Percentiles rank a stretch among this genome's conserved stretches.
These are phyloP conservation scores for Lodderomyces elongisporus DNA, from an alignment of 1,139 yeast genomes.

Conservation along the genomic window DNA sequence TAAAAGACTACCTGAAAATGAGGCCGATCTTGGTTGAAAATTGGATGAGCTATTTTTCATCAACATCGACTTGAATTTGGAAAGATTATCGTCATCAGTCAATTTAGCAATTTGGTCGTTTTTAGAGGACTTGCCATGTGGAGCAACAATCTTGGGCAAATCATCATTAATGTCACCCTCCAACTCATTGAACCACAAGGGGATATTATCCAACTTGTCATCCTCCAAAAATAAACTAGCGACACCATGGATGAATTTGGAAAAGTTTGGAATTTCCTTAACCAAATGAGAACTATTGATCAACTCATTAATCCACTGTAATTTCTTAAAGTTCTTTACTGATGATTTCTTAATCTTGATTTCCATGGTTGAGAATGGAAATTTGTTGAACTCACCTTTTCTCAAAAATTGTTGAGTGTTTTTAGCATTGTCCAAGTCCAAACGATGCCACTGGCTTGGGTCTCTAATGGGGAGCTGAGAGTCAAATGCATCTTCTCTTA, in stretches of 20 bases:
- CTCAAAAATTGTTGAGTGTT: slow-evolving; percentile 72
- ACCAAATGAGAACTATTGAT: slow-evolving; percentile 71
- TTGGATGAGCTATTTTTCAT: slow-evolving; percentile 26
- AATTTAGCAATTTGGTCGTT: slow-evolving; percentile 10
- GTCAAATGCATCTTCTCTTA: slow-evolving; percentile 89
- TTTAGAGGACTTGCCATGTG: not conserved
- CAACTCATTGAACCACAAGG: slow-evolving; percentile 91
- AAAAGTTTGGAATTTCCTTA: slow-evolving; percentile 85
- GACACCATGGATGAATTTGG: slow-evolving; percentile 87
- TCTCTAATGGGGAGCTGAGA: slow-evolving; percentile 82
- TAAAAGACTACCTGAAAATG: slow-evolving; percentile 38
- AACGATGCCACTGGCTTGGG: slow-evolving; percentile 86
- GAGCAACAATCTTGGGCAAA: slow-evolving; percentile 21
- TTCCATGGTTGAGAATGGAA: slow-evolving; percentile 91
- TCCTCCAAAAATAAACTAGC: slow-evolving; percentile 85
- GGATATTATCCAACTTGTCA: slow-evolving; percentile 82
- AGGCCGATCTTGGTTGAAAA: slow-evolving; percentile 36
- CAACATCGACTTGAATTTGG: slow-evolving; percentile 41
- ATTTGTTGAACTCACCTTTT: slow-evolving; percentile 79
- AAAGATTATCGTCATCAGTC: slow-evolving; percentile 43
- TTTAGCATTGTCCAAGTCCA: slow-evolving; percentile 74
- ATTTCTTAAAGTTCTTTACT: slow-evolving; percentile 33
- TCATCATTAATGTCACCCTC: slow-evolving; percentile 51
- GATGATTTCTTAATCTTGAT: slow-evolving; percentile 63
- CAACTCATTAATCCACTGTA: slow-evolving; percentile 84